Base-by-base conservation (phyloP, 495 filamentous ascomycete species). In the Hapsidospora chrysogenum region DNA sequence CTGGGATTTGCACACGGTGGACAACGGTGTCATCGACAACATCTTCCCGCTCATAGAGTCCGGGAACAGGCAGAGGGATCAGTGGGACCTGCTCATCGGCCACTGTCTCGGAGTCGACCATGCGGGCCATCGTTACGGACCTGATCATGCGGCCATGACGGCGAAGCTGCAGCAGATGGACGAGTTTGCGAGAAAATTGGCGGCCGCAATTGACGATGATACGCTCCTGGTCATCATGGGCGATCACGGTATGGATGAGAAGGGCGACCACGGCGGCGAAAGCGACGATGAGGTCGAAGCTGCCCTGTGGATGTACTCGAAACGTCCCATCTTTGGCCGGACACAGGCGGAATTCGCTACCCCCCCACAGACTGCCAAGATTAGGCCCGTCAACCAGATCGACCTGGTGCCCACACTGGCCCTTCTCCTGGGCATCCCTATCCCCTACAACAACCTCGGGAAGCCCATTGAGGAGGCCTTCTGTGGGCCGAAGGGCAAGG, bases 291-390 rank as follows among this genome's bases (percentile, higher is more conserved):
- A 97, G 48, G 70, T 97, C 18, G 73, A 96, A 54, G 85, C 89
- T 39, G 89, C 92, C 2, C 50, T 97, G 33, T 97, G 92, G 89
- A 87, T 97, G 85, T 97, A 95, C 50, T 94, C 92, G 3, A 86
- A 81, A 47, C 75, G 69, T 34, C 65, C 66, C 1, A 51, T 81
- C 3, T 97, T 96, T 55, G 89, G 89, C 11, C 72, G 81, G 22
- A 81, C 71, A 1, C 67, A 68, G 37, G 59, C 67, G 4, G 65
- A 74, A 3, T 71, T 65, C 40, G 40, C 55, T 19, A 58, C 58
- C 3, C 85, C 84, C 11, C 85, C 86, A 1, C 59, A 62, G 23
- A 78, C 68, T 11, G 84, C 84, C 9, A 83, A 81, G 42, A 74
- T 76, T 25, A 72, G 85, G 10, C 76, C 80, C 15, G 75, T 93